Conservation (phyloP, 1,284 basidiomycete species). For the Moniliophthora roreri region DNA sequence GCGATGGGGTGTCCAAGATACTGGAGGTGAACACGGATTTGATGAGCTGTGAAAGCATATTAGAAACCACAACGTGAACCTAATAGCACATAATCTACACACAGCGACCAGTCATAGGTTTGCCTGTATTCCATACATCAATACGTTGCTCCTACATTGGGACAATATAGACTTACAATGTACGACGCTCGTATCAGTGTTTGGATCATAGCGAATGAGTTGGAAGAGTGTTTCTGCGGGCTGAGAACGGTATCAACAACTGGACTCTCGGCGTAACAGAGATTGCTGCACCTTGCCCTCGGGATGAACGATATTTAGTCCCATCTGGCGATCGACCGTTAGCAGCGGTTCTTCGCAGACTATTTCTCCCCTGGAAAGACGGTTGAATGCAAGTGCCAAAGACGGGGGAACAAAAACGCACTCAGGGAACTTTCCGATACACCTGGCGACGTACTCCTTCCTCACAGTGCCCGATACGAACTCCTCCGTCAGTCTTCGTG, state of each 20-base stretch:
- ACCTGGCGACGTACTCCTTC: conserved; percentile 92
- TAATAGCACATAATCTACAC: conserved; percentile 30
- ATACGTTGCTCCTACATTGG: conserved; percentile 2
- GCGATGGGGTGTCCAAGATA: conserved; percentile 93
- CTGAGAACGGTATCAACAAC: conserved; percentile 36
- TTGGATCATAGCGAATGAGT: conserved; percentile 80
- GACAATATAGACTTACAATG: conserved; percentile 59
- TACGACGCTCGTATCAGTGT: conserved; percentile 85
- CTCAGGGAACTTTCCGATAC: conserved; percentile 82
- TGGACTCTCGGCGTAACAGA: conserved; percentile 7
- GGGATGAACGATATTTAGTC: conserved; percentile 91
- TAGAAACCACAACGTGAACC: conserved; percentile 10
- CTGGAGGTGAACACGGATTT: conserved; percentile 95
- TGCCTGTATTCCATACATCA: conserved; percentile 46
- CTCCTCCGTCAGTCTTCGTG: conserved; percentile 74
- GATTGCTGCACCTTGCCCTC: conserved; percentile 75
- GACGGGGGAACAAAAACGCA: conserved; percentile 36
- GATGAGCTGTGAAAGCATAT: conserved; percentile 65
- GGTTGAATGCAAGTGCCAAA: conserved; percentile 7
- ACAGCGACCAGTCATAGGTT: conserved; percentile 88
- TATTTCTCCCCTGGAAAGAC: conserved; percentile 63
- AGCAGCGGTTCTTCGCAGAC: conserved; percentile 86
- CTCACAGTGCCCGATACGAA: conserved; percentile 80
- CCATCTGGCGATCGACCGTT: conserved; percentile 94
- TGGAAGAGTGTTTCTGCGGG: conserved; percentile 90